Evolutionary conservation across 768 basidiomycete genomes (phyloP).

Genomic region (Boletales sp.): DNA sequence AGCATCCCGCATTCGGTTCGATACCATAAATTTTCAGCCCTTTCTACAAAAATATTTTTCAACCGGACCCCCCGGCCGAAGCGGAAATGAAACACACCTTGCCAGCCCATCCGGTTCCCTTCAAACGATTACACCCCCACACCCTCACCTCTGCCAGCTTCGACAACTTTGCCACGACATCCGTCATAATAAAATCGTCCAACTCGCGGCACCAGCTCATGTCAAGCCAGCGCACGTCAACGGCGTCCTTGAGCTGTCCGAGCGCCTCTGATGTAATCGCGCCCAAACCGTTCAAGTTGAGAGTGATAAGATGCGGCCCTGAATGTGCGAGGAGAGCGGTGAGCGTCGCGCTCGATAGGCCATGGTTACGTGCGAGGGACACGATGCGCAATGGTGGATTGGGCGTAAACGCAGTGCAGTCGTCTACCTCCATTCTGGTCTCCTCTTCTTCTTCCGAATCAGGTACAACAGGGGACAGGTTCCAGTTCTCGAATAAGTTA

Average conservation of each 20-base stretch:
- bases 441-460: slow-evolving; percentile 11
- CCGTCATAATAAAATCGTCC: slow-evolving; percentile 80
- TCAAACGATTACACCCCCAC: slow-evolving; percentile 53
- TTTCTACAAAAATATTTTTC: slow-evolving; percentile 12
- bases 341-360: slow-evolving; percentile 53
- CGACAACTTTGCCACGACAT: slow-evolving; percentile 47
- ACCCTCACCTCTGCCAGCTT: slow-evolving; percentile 45
- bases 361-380: slow-evolving; percentile 62
- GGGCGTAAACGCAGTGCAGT: slow-evolving; percentile 9
- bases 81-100: slow-evolving; percentile 36
- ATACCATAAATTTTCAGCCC: slow-evolving; percentile 28
- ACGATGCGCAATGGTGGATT: slow-evolving; percentile 50
- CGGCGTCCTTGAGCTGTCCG: slow-evolving; percentile 32
- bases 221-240: slow-evolving; percentile 58
- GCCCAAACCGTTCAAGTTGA: slow-evolving; percentile 81
- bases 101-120: slow-evolving; percentile 37
- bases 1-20: slow-evolving; percentile 37
- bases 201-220: slow-evolving; percentile 82
- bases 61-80: neutral
- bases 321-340: slow-evolving; percentile 66
- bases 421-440: slow-evolving; percentile 20
- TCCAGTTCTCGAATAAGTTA: slow-evolving; percentile 62
- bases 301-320: slow-evolving; percentile 47
- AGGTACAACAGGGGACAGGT: slow-evolving; percentile 9
- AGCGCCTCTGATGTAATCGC: slow-evolving; percentile 50